Evolutionary conservation across 257 asterid genomes (phyloP), one percentile per base, ranked within the genome.

Genomic region (Solanum sparsipilum): DNA sequence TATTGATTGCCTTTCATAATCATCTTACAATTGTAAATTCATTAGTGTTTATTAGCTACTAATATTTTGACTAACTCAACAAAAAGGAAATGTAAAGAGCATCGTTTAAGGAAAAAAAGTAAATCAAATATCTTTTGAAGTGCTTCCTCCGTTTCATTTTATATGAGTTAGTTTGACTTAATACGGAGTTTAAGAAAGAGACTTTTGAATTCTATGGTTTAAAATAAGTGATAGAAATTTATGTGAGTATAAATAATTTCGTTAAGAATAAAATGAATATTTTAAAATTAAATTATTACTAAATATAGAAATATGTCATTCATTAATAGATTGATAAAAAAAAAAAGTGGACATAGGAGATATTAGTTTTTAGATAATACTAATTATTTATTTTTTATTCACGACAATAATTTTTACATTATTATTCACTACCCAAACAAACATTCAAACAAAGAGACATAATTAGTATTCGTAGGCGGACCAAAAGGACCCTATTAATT

Each of bases 111-210:
- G 25, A 56, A 1, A 52, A 52, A 52, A 52, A 52, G 63, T 52
- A 52, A 52, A 52, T 52, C 10, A 52, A 52, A 52, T 52, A 52
- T 52, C 9, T 52, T 52, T 52, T 52, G 60, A 52, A 16, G 60
- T 48, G 60, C 63, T 48, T 48, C 9, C 3, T 52, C 9, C 10
- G 0, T 52, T 0, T 1, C 1, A 52, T 52, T 2, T 52, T 52
- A 6, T 35, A 52, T 18, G 10, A 52, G n/a, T 18, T 18, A 6
- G 4, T 52, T 52, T 52, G n/a, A 52, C 9, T 52, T 52, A 52
- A 52, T 2, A 6, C 4, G 0, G 0, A 52, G 0, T 52, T 52
- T 16, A 52, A 52, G 6, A 46, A 46, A 46, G 0, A 6, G 4
- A 16, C 0, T 52, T 52, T 48, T 48, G 1, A 48, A 48, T 0